These are phyloP conservation scores for Liquidambar formosana DNA, from an alignment of 164 flowering plant genomes.

Conservation along the genomic window DNA sequence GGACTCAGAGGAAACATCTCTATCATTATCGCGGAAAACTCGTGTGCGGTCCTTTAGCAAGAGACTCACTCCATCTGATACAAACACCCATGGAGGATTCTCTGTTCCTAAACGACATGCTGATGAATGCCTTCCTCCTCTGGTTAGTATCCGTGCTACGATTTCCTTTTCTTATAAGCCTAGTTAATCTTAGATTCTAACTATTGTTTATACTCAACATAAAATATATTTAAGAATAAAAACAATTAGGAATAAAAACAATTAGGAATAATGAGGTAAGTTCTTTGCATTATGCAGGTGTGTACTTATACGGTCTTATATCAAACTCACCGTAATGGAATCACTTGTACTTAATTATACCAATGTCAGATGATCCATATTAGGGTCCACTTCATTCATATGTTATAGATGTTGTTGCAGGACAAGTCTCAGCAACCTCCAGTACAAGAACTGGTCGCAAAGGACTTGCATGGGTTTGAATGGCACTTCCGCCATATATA, in stretches of 20 bases:
- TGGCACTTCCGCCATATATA: constrained; percentile 67
- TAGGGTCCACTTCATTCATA: constrained; percentile 2
- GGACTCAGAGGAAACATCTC: constrained; percentile 8
- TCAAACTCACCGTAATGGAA: background rate
- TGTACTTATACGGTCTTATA: background rate
- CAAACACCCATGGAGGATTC: constrained; percentile 67
- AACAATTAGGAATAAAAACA: background rate
- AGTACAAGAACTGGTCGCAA: constrained; percentile 54
- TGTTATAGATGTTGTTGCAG: constrained; percentile 29
- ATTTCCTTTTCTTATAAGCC: background rate
- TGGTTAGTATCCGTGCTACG: constrained; percentile 34
- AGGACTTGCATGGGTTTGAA: constrained; percentile 59
- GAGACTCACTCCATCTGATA: constrained; percentile 61
- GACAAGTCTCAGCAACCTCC: constrained; percentile 56
- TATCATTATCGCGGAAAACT: constrained; percentile 9
- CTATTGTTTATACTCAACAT: background rate
- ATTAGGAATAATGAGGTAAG: background rate
- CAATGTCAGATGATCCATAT: background rate
- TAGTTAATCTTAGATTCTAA: too few species aligned
- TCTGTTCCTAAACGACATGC: constrained; percentile 54
- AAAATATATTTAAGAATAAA: background rate
- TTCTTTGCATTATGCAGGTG: background rate
- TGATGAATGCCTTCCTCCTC: constrained; percentile 58
- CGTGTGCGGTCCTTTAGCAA: constrained; percentile 35
- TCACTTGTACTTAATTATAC: background rate